Conservation (phyloP, 169 alveolate genomes). For the Plasmodium fragile region DNA sequence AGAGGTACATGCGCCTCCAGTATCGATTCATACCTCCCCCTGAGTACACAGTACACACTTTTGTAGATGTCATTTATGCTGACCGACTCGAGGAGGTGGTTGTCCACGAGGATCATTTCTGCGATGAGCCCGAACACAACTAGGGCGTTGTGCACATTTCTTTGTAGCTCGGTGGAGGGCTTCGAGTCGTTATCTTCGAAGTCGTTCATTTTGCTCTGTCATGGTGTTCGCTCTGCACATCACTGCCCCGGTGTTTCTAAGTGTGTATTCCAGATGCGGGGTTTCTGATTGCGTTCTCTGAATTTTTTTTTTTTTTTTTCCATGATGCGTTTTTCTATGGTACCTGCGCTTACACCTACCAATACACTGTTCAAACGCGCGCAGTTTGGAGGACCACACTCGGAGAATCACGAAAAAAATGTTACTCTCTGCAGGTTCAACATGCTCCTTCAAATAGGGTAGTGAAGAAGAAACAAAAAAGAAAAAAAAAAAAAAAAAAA, state of each 20-base stretch:
- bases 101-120: constrained; percentile 42
- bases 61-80: constrained; percentile 50
- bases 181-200: background rate
- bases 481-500: background rate
- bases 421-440: background rate
- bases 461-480: background rate
- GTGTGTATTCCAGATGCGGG: background rate
- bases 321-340: background rate
- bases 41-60: constrained; percentile 26
- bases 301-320: background rate
- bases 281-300: background rate
- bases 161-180: constrained; percentile 16
- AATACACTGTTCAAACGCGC: background rate
- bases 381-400: background rate
- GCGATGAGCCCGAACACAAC: constrained; percentile 45
- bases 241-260: background rate
- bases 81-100: constrained; percentile 36
- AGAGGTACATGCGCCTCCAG: background rate
- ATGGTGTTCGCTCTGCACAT: background rate
- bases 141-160: constrained; percentile 20
- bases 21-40: constrained; percentile 15
- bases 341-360: background rate
- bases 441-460: background rate
- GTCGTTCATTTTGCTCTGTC: background rate
- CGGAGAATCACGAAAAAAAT: background rate